Percentiles rank a stretch among this genome's conserved stretches.
These are phyloP conservation scores for Pseudognaphalium luteoalbum DNA, from an alignment of 129 eudicot genomes.

Conservation along the genomic window DNA sequence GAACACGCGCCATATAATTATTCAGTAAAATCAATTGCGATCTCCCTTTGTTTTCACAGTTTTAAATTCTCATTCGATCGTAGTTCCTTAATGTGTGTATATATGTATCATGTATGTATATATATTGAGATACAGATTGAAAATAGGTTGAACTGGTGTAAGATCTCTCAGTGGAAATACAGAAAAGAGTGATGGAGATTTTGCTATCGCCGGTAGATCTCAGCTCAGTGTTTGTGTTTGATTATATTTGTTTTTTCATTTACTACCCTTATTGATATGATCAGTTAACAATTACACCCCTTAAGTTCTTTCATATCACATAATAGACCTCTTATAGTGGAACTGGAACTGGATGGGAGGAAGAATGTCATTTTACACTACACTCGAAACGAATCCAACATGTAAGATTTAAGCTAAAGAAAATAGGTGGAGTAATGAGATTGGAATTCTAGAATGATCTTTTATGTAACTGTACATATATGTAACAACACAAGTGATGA, in stretches of 20 bases:
- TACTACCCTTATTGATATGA: background rate
- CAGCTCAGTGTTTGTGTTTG: constrained; percentile 1
- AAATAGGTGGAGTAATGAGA: too few species aligned
- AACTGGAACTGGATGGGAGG: too few species aligned
- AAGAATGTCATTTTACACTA: too few species aligned
- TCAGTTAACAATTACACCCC: constrained; percentile 2
- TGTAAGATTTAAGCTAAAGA: too few species aligned
- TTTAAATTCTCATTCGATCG: constrained; percentile 19
- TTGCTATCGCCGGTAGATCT: constrained; percentile 36
- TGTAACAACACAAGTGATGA: too few species aligned
- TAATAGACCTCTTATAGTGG: background rate
- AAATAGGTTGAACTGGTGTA: background rate
- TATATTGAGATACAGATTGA: constrained; percentile 18
- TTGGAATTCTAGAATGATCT: too few species aligned
- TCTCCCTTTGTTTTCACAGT: constrained; percentile 18
- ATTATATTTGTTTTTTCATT: background rate
- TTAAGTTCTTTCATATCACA: background rate
- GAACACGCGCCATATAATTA: constrained; percentile 36
- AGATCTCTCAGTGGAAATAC: constrained; percentile 20
- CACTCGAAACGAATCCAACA: too few species aligned
- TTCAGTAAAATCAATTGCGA: constrained; percentile 8
- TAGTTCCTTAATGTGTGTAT: background rate
- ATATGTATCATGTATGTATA: constrained; percentile 4
- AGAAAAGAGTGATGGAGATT: constrained; percentile 23
- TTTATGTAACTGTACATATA: too few species aligned